Evolutionary conservation across 2,329 filamentous ascomycete species (phyloP).

Genomic region (Aspergillus latus): DNA sequence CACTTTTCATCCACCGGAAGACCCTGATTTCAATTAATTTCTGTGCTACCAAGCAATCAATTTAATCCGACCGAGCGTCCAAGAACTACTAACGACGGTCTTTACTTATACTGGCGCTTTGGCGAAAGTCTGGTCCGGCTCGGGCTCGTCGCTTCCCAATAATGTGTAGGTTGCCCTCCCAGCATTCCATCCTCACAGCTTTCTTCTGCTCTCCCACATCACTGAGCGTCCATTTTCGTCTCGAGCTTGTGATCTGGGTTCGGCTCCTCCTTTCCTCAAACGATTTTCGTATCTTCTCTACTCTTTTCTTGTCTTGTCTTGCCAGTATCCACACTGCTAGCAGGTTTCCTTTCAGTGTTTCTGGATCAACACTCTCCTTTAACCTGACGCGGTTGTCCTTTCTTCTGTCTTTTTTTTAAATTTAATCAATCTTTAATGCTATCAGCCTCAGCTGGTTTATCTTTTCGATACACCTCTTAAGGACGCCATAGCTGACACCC

Average conservation of each 20-base stretch:
- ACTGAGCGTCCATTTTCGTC: neutral
- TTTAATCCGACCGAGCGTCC: neutral
- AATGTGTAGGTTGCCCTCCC: slow-evolving; percentile 24
- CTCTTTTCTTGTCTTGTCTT: neutral
- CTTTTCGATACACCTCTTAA: neutral
- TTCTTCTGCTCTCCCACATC: neutral
- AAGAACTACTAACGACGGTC: neutral
- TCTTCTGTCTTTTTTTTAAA: neutral
- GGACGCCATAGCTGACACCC: slow-evolving; percentile 17
- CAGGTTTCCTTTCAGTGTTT: slow-evolving; percentile 8
- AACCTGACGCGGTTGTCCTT: neutral
- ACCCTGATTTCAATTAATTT: slow-evolving; percentile 6
- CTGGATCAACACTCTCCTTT: slow-evolving; percentile 10
- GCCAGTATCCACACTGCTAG: slow-evolving; percentile 7
- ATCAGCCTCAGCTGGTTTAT: neutral
- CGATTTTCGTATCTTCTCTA: slow-evolving; percentile 1
- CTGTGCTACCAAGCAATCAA: slow-evolving; percentile 1
- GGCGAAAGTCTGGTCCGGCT: neutral
- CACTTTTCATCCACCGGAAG: neutral
- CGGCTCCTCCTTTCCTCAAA: slow-evolving; percentile 10
- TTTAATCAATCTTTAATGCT: neutral
- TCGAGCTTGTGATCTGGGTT: slow-evolving; percentile 5
- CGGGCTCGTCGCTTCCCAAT: slow-evolving; percentile 15
- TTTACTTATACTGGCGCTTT: neutral
- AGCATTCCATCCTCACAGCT: slow-evolving; percentile 7